phyloP scores from a whole-genome alignment of 192 early-diverging fungal genomes.

The Podila verticillata region DNA sequence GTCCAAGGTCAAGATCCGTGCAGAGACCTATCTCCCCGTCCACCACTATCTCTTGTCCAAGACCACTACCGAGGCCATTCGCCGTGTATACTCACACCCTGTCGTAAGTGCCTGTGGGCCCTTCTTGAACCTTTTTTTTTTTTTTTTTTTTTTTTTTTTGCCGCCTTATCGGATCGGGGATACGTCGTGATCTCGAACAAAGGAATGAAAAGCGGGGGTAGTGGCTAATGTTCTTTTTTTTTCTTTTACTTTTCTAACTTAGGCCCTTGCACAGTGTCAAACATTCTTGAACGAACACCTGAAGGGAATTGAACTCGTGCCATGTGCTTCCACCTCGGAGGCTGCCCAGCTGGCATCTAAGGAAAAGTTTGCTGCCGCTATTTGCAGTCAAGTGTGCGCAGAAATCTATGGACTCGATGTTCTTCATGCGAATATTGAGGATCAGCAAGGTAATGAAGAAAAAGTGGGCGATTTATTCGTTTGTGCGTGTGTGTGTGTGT shows the following conservation, averaged over 20 bases:
- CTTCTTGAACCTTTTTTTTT: too few relatives aligned
- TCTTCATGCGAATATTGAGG: slow-evolving; percentile 81
- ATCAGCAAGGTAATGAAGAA: slow-evolving; percentile 63
- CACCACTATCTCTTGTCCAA: slow-evolving; percentile 86
- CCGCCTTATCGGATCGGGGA: neutral
- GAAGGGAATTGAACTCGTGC: slow-evolving; percentile 75
- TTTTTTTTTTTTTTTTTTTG: neutral
- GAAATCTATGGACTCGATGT: slow-evolving; percentile 83
- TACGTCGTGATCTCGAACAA: too few relatives aligned
- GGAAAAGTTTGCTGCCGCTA: slow-evolving; percentile 82
- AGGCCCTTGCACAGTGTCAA: slow-evolving; percentile 87
- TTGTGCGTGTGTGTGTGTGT: too few relatives aligned
- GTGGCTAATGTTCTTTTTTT: too few relatives aligned
- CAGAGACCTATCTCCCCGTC: slow-evolving; percentile 83
- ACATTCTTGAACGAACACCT: slow-evolving; percentile 77
- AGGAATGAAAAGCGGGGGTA: too few relatives aligned
- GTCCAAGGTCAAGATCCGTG: slow-evolving; percentile 74
- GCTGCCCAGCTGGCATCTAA: slow-evolving; percentile 88
- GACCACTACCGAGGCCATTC: slow-evolving; percentile 69
- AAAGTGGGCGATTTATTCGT: neutral
- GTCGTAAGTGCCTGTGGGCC: slow-evolving; percentile 55
- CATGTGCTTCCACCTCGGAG: slow-evolving; percentile 83
- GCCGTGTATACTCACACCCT: slow-evolving; percentile 80
- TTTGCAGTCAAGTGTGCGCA: slow-evolving; percentile 83
- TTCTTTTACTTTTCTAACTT: neutral